Conservation (phyloP, 495 filamentous ascomycete species). For the Penicillium riverlandense region DNA sequence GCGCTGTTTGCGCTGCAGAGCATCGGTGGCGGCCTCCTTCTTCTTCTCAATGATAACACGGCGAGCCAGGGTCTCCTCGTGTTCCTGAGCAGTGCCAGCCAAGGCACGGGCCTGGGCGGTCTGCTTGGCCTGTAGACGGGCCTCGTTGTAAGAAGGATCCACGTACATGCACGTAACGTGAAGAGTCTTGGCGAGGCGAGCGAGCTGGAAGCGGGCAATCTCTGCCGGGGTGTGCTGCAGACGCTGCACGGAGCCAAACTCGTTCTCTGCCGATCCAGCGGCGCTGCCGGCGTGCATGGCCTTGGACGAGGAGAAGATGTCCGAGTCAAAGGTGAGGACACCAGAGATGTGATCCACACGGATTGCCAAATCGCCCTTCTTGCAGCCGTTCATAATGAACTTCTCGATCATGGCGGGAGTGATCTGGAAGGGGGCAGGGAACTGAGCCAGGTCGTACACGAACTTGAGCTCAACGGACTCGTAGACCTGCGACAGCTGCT, state of each 20-base stretch:
- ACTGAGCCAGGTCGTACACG: slow-evolving; percentile 87
- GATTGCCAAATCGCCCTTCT: slow-evolving; percentile 96
- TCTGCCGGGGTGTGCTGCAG: slow-evolving; percentile 96
- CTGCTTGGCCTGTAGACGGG: slow-evolving; percentile 70
- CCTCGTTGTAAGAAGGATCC: slow-evolving; percentile 78
- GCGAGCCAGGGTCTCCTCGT: slow-evolving; percentile 77
- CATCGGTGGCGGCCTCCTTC: slow-evolving; percentile 85
- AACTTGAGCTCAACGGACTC: slow-evolving; percentile 94
- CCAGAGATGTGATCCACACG: slow-evolving; percentile 93
- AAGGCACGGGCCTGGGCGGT: slow-evolving; percentile 71
- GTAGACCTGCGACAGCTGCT: slow-evolving; percentile 98
- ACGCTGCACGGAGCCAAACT: slow-evolving; percentile 80
- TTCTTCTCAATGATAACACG: slow-evolving; percentile 91
- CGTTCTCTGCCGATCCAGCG: slow-evolving; percentile 83
- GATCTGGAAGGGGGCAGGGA: slow-evolving; percentile 96
- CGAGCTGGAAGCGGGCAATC: slow-evolving; percentile 92
- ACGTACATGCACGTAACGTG: slow-evolving; percentile 93
- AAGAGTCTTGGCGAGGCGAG: slow-evolving; percentile 82
- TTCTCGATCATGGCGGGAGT: slow-evolving; percentile 90
- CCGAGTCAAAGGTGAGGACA: slow-evolving; percentile 92
- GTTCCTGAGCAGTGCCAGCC: slow-evolving; percentile 85
- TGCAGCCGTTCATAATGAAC: slow-evolving; percentile 99
- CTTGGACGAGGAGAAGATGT: slow-evolving; percentile 96
- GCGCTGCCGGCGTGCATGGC: slow-evolving; percentile 78
- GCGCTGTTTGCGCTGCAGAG: slow-evolving; percentile 78